phyloP scores from a whole-genome alignment of 1,284 basidiomycete genomes.

The Abortiporus biennis region DNA sequence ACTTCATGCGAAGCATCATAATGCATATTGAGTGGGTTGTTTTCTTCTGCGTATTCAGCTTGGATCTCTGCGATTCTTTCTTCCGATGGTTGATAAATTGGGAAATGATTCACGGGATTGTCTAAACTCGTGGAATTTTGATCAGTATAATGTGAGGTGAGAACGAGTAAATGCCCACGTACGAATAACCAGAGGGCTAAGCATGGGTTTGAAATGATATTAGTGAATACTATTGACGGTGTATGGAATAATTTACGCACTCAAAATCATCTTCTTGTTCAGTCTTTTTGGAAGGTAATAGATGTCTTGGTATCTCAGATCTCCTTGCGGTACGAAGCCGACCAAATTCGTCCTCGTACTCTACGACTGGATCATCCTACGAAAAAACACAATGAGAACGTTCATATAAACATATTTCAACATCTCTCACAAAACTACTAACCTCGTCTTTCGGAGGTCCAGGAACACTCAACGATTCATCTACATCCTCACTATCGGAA shows the following conservation, averaged over 20 bases:
- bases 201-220: conserved; percentile 41
- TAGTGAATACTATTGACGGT: conserved; percentile 4
- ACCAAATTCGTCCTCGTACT: conserved; percentile 86
- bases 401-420: neutral
- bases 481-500: conserved; percentile 67
- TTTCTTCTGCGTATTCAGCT: conserved; percentile 67
- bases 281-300: conserved; percentile 31
- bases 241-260: conserved; percentile 13
- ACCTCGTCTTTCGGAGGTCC: conserved; percentile 34
- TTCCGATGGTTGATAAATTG: conserved; percentile 78
- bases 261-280: conserved; percentile 20
- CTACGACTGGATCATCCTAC: conserved; percentile 71
- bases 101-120: conserved; percentile 77
- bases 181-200: conserved; percentile 33
- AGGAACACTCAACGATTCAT: conserved; percentile 63
- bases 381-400: neutral
- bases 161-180: neutral
- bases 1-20: conserved; percentile 82
- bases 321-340: conserved; percentile 58
- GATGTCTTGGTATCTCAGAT: conserved; percentile 74
- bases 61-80: conserved; percentile 76
- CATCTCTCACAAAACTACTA: conserved; percentile 23
- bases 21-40: conserved; percentile 68
- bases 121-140: too few species aligned
- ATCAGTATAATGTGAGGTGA: neutral